Percentiles rank a stretch among this genome's conserved stretches.
Evolutionary conservation across 495 filamentous ascomycete species (phyloP).

Genomic region (Penicillium diatomitis): DNA sequence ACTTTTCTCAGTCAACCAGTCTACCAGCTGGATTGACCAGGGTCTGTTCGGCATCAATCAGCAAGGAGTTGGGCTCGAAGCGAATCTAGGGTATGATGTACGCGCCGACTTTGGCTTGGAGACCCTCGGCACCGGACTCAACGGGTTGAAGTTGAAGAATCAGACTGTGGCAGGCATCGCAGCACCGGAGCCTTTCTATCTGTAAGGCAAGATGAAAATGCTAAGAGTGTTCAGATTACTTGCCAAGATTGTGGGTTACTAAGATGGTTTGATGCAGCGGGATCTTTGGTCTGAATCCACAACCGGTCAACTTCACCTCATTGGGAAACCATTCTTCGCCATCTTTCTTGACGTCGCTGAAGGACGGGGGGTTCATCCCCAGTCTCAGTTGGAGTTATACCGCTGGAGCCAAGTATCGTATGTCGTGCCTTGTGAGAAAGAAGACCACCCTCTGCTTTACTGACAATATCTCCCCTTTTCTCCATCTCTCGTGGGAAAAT

Average conservation of each 20-base stretch:
- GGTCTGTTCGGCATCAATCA: conserved; percentile 10
- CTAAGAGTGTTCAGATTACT: neutral
- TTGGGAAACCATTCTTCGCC: conserved; percentile 13
- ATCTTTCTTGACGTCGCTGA: conserved; percentile 18
- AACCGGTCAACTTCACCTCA: conserved; percentile 11
- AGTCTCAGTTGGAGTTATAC: conserved; percentile 61
- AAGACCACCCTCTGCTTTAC: neutral
- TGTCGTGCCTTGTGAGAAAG: conserved; percentile 12
- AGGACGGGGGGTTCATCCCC: conserved; percentile 43
- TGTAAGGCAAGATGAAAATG: conserved; percentile 1
- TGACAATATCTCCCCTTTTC: too few species aligned
- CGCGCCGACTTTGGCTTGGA: conserved; percentile 9
- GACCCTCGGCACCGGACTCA: conserved; percentile 5
- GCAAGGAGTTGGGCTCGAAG: conserved; percentile 13
- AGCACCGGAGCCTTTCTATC: conserved; percentile 12
- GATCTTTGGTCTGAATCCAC: conserved; percentile 11
- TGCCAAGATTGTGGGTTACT: neutral
- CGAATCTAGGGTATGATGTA: conserved; percentile 12
- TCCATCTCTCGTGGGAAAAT: neutral
- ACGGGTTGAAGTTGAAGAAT: conserved; percentile 7
- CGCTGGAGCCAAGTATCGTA: conserved; percentile 55
- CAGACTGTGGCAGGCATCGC: conserved; percentile 15
- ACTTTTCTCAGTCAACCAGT: conserved; percentile 10
- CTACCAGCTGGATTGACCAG: conserved; percentile 9
- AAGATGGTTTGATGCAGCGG: conserved; percentile 5